Evolutionary conservation across 805 yeast species (phyloP).

Genomic region (Ogataea haglerorum): DNA sequence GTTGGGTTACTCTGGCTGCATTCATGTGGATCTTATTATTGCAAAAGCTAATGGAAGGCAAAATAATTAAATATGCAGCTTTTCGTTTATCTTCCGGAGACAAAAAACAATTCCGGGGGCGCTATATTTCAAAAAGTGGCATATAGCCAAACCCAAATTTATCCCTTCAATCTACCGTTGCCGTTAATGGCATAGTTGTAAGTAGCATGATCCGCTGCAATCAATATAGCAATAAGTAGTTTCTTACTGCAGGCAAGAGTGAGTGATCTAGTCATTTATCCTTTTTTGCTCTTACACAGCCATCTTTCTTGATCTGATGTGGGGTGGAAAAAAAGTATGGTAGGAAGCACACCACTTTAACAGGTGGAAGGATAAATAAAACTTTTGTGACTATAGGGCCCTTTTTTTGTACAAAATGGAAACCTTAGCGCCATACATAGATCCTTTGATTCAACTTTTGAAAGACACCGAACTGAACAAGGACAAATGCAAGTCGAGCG

Average conservation of each 20-base stretch:
- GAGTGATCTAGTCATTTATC: too few relatives aligned
- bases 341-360: slow-evolving; percentile 10
- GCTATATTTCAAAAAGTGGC: too few relatives aligned
- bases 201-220: too few relatives aligned
- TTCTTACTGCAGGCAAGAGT: too few relatives aligned
- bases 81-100: too few relatives aligned
- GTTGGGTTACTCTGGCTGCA: too few relatives aligned
- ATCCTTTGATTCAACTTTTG: slow-evolving; percentile 45
- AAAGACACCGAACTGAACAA: slow-evolving; percentile 46
- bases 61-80: too few relatives aligned
- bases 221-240: too few relatives aligned
- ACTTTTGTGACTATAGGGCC: not conserved
- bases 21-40: not conserved
- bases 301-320: slow-evolving; percentile 1
- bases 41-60: not conserved
- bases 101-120: too few relatives aligned
- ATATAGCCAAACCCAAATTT: too few relatives aligned
- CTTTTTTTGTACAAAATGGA: slow-evolving; percentile 17
- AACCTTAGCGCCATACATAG: slow-evolving; percentile 35
- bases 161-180: too few relatives aligned
- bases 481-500: slow-evolving; percentile 38
- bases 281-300: slow-evolving; percentile 3
- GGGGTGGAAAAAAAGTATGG: slow-evolving; percentile 1
- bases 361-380: not conserved
- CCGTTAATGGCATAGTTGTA: too few relatives aligned